Evolutionary conservation across 2,329 filamentous ascomycete genomes (phyloP).

Genomic region (Ambrosiella beaveri): DNA sequence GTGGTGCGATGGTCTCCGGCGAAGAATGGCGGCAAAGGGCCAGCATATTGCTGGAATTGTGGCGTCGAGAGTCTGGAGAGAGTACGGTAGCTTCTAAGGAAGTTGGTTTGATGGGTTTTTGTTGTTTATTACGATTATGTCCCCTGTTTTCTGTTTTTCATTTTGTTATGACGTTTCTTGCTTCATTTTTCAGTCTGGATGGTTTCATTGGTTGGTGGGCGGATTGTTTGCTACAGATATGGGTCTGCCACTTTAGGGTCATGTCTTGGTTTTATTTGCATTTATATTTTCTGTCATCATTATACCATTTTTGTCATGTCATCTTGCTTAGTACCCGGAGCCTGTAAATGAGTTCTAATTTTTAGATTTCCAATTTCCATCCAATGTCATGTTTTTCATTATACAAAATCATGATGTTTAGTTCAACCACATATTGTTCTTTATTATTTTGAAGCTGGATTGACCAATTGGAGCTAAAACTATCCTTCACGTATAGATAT

Average conservation of each 20-base stretch:
- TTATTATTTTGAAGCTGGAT: no score
- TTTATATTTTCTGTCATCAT: background rate
- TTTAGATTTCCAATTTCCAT: no score
- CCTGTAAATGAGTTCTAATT: no score
- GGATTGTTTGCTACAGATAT: background rate
- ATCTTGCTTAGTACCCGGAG: background rate
- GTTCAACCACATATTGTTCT: no score
- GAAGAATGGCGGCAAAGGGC: constrained; percentile 23
- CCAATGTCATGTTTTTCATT: no score
- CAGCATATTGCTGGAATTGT: constrained; percentile 26
- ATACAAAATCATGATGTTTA: no score
- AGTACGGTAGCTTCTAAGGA: constrained; percentile 10
- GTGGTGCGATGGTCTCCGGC: constrained; percentile 30
- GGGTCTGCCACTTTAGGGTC: background rate
- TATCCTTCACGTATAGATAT: no score
- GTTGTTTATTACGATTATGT: background rate
- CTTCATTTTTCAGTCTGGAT: background rate
- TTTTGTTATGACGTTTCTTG: background rate
- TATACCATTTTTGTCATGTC: background rate
- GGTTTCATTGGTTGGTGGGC: background rate
- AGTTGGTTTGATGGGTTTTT: background rate
- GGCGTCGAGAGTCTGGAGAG: constrained; percentile 22
- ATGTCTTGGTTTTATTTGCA: background rate
- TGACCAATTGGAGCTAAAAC: no score
- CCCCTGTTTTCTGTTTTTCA: background rate